Conservation (phyloP, 352 stramenopile species). For the Phytophthora hibernalis region DNA sequence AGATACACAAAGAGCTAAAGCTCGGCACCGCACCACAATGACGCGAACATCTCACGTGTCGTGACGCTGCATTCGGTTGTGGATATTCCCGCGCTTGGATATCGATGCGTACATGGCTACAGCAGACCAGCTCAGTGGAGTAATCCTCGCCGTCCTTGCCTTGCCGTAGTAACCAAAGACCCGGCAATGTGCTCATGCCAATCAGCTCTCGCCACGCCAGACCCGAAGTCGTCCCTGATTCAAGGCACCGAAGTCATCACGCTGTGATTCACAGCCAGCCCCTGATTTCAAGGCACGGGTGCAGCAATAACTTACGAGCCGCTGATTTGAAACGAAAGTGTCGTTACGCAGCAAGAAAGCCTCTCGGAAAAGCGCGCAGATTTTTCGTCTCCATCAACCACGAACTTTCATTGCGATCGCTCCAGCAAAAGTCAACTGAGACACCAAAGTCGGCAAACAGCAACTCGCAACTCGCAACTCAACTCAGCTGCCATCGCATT, state of each 20-base stretch:
- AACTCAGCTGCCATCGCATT: too few species aligned
- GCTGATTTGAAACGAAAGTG: conserved; percentile 1
- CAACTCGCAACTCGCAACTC: too few species aligned
- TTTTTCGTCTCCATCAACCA: too few species aligned
- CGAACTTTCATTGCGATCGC: too few species aligned
- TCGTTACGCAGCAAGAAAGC: conserved; percentile 5
- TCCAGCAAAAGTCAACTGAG: not conserved
- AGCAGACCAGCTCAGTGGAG: conserved; percentile 9
- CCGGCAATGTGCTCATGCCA: not conserved
- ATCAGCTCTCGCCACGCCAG: conserved; percentile 12
- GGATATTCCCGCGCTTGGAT: not conserved
- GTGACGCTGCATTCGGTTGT: not conserved
- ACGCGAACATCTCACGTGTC: too few species aligned
- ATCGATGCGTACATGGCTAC: not conserved
- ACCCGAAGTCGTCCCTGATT: too few species aligned
- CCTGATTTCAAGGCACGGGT: not conserved
- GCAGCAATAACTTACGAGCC: not conserved
- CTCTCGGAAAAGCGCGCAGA: not conserved
- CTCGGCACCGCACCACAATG: too few species aligned
- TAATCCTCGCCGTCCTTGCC: conserved; percentile 11
- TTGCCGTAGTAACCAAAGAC: conserved; percentile 3
- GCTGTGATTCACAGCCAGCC: too few species aligned
- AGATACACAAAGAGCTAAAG: too few species aligned
- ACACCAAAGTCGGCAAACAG: not conserved
- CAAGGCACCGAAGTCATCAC: too few species aligned